Base-by-base conservation (phyloP, 1,139 yeast species). In the Candida sojae region DNA sequence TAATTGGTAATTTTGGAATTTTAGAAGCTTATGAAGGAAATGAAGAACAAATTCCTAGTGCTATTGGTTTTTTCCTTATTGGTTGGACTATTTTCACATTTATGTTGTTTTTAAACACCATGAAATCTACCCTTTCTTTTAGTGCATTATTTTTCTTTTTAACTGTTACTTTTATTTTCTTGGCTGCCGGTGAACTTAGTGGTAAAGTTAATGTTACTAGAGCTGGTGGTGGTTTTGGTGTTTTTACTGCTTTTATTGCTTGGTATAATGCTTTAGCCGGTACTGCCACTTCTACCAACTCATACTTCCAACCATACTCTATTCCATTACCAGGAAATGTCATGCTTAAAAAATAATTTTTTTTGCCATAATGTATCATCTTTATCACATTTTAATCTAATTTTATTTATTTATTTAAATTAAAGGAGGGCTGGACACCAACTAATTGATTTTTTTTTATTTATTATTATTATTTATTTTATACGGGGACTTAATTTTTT, bases 181-280 rank as follows among this genome's bases (percentile, higher is more conserved):
- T 86, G 57, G 75, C 83, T 12, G 78, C 79, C 47, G 89, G 83
- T 21, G 75, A 73, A 45, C 79, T 84, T 56, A 65, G 75, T n/a
- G 77, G 73, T 2, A 69, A 70, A 13, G 73, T 68, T 6, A 69
- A 70, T 13, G 69, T 76, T 6, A 69, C 72, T 41, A 80, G 78
- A 59, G 90, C 89, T n/a, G 92, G 89, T 51, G 93, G 92, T 38
- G 83, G 82, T 42, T 66, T 83, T 57, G 88, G 90, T 29, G 68
- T 85, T 33, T 61, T 85, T 41, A 77, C 87, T 13, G 80, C 87
- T 6, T 67, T 81, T 38, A 61, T 79, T 43, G 93, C 88, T 4
- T 84, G 85, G 72, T 85, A 77, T 62, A 79, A 79, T 56, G 77
- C 69, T 5, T 63, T 56, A 44, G 70, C 70, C 4, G 73, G 73